Evolutionary conservation across 257 asterid genomes (phyloP), one percentile per base, ranked within the genome.

Genomic region (Coffea canephora): DNA sequence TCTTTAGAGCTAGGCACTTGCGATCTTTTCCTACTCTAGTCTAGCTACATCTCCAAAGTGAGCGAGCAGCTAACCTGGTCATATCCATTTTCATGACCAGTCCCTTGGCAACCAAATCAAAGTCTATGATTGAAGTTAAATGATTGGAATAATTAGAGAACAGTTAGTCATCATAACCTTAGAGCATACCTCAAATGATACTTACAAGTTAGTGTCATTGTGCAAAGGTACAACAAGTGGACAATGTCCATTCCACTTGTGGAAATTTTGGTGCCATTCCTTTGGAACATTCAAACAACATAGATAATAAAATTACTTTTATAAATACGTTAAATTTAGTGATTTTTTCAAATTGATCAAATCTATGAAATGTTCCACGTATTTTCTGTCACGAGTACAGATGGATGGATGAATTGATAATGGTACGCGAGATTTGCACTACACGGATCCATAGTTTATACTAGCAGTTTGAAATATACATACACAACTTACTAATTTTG

Each of bases 111-210:
- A 19, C n/a, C 67, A 77, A 43, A 46, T 72, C 71, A 69, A 41
- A 75, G 57, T 75, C 65, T 25, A 57, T 76, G 79, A 83, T 74
- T 77, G 82, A 59, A 69, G 77, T 46, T 39, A 41, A 18, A 76
- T 54, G 81, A 80, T 72, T 52, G 75, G 13, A 80, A 72, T 77
- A 49, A 80, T 77, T 76, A 31, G 69, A 80, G 12, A 50, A 71
- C 68, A 62, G 71, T 46, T 62, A 31, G 71, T 64, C 73, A 79
- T 71, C 73, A 25, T 79, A 45, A 5, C n/a, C 34, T 64, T 10
- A 1, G 59, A 62, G 74, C 78, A 62, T 70, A 72, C 74, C 49
- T 49, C 69, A 79, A 73, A 64, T 79, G 78, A 72, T 64, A 50
- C 34, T 52, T 34, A 50, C 52, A n/a, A 6, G 34, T 48, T 52